phyloP scores from a whole-genome alignment of 768 basidiomycete species.

The Rubroboletus pulcherrimus region DNA sequence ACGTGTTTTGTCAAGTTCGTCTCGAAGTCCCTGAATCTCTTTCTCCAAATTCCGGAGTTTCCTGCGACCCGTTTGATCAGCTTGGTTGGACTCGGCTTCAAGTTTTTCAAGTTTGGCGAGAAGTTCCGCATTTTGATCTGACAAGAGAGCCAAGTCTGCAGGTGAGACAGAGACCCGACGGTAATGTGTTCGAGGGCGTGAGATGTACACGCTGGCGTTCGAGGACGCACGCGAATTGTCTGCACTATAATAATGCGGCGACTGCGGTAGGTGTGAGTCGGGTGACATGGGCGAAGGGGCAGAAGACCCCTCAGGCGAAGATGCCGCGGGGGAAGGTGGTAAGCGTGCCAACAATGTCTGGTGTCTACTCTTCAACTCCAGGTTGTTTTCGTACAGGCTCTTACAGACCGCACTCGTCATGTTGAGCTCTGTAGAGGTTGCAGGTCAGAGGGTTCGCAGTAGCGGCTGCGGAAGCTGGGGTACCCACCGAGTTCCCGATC shows the following conservation, averaged over 20 bases:
- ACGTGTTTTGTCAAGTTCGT: conserved; percentile 75
- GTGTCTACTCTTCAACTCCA: conserved; percentile 66
- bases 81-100: conserved; percentile 61
- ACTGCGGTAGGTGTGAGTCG: conserved; percentile 29
- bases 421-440: conserved; percentile 50
- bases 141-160: conserved; percentile 63
- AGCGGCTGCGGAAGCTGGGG: neutral
- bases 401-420: conserved; percentile 67
- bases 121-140: conserved; percentile 83
- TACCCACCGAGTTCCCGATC: conserved; percentile 69
- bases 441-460: conserved; percentile 9
- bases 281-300: conserved; percentile 25
- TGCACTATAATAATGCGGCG: conserved; percentile 31
- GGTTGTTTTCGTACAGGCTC: conserved; percentile 64
- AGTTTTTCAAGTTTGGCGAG: conserved; percentile 70
- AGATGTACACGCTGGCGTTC: conserved; percentile 14
- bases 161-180: conserved; percentile 61
- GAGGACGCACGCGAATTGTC: conserved; percentile 26
- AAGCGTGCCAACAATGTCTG: conserved; percentile 65
- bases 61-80: conserved; percentile 65
- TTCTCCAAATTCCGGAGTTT: conserved; percentile 71
- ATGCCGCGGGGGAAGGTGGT: conserved; percentile 42
- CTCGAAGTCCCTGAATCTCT: conserved; percentile 71
- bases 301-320: conserved; percentile 28
- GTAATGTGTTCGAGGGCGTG: conserved; percentile 25